Base-by-base conservation (phyloP, 768 basidiomycete genomes). In the Hortiboletus flavorubellus region DNA sequence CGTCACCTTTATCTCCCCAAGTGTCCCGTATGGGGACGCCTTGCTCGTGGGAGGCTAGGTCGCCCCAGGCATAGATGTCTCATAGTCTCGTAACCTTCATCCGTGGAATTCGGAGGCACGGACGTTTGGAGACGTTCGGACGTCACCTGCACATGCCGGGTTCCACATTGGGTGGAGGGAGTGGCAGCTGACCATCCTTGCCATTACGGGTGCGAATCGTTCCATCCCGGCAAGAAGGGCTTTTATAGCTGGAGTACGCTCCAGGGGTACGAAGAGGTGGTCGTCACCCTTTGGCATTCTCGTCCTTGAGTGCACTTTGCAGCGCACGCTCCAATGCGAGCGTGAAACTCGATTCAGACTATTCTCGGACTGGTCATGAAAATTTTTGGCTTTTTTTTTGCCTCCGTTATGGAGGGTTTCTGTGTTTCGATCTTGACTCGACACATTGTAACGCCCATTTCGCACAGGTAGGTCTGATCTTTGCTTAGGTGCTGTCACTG, bases 261-360 rank as follows among this genome's bases (percentile, higher is more conserved):
- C 59, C 12, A 37, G 63, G 68, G 63, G 52, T 47, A 66, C 26
- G 67, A 64, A 59, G 58, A 53, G 54, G 53, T 46, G 65, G 38
- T 6, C 21, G 49, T 60, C 21, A 1, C 4, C 4, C 3, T 35
- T 41, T 51, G 39, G 45, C n/a, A 4, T 7, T 6, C 46, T 62
- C 59, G 66, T 55, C 49, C 63, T 68, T 68, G 41, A 70, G 68
- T 70, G 52, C 64, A 53, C 54, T 68, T 70, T 56, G 68, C 58
- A 46, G 67, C 61, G 47, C 66, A 31, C 40, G 61, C 46, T 53
- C 46, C 30, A 2, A 4, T 0, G 16, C 9, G 53, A 23, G 57
- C 29, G 69, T 60, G 65, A 49, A 69, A 69, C 69, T 62, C 68
- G 65, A 68, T 68, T 69, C 68, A 69, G 68, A 71, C 65, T 69